Evolutionary conservation across 2,329 filamentous ascomycete species (phyloP), one percentile per base, ranked within the genome.

Genomic region (Ophiocordyceps camponoti-leonardi): DNA sequence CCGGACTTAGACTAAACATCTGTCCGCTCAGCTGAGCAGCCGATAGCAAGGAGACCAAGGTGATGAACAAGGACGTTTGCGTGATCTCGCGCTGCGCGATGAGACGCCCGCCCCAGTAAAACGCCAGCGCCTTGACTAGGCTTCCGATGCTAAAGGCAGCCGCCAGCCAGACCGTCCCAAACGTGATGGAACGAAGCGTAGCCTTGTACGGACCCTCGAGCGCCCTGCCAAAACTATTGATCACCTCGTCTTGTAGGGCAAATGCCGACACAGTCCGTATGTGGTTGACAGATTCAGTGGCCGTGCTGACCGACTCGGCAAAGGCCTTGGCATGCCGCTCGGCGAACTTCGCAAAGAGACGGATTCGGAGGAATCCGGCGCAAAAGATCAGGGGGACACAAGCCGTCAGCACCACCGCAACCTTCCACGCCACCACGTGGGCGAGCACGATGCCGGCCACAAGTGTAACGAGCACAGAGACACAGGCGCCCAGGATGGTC

Each of bases 71-170:
- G n/a, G 82, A 72, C 30, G 78, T 75, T 41, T 73, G 73, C 3
- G 64, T 68, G 51, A 81, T 81, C 46, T 75, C 64, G 5, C 82
- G 81, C 40, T 71, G 67, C 44, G 79, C 72, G 48, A 87, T 83
- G 50, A 78, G 75, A 52, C 75, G 80, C 0, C 81, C 72, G 4
- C 83, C 83, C 81, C 83, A 88, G 81, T 82, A 88, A 60, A 86
- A 87, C 0, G 81, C 79, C 45, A 88, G 72, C 0, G 81, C 79
- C 54, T 86, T 84, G 23, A 86, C 75, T 44, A 83, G 68, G 54
- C 81, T 82, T 19, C 77, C 73, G 11, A 73, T 65, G 50, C 70
- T 73, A 55, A 77, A 74, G 16, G 76, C 69, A 33, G 79, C 64
- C 2, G 78, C 75, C 8, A 79, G 68, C 67, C 73, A 79, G 14